Base-by-base conservation (phyloP, 2,329 filamentous ascomycete species). In the Apiospora hydei region DNA sequence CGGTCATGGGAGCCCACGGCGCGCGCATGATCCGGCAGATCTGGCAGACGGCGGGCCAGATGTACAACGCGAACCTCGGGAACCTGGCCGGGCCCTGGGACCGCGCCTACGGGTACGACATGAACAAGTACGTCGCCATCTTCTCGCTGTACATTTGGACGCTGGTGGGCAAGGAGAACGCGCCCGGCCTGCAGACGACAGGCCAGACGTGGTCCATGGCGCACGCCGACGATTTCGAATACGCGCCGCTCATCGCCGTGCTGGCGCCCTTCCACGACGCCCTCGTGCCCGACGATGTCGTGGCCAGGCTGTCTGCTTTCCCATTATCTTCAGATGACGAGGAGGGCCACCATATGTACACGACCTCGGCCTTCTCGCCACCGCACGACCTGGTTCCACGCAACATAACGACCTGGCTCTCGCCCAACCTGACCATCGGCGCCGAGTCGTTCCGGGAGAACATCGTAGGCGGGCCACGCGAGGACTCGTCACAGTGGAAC, bases 1-100 rank as follows among this genome's bases (percentile, higher is more conserved):
- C 85, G 3, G 74, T 85, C 21, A 84, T 88, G 81, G 81, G 81
- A 18, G 77, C 82, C 47, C 82, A 86, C 70, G 85, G 83, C 0
- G 76, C 78, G 2, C 80, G 80, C 3, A 85, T 88, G 80, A 82
- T 88, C 18, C 74, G 78, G 26, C 73, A 82, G 16, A 86, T 83
- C 0, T 88, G 85, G 86, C 80, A 83, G 18, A 80, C 82, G 0
- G 80, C 85, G 11, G 81, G 81, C 0, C 72, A 82, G 34, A 78
- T 88, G 4, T 89, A 86, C 77, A 85, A 88, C 71, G 82, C 86
- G 7, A 82, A 85, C 13, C 72, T 88, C 73, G 84, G 83, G 72
- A 88, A 88, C 67, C 79, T 88, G 21, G 86, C 86, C 0, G 87
- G 86, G 0, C 87, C 87, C 0, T 88, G 87, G 87, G 87, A 89